Conservation (phyloP, 2,329 filamentous ascomycete genomes). For the Penicillium sp. region DNA sequence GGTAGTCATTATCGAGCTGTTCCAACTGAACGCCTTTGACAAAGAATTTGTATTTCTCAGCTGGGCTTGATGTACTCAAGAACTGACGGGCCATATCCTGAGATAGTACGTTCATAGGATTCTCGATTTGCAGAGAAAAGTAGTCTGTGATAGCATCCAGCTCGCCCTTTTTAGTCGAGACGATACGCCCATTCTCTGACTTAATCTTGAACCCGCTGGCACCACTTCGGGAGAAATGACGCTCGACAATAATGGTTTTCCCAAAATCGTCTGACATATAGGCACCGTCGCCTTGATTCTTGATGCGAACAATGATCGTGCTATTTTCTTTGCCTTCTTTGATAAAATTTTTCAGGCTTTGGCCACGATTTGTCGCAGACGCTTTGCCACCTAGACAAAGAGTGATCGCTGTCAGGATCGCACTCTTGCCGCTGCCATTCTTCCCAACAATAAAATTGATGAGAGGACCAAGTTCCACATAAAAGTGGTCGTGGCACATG, state of each 20-base stretch:
- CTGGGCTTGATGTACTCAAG: conserved; percentile 75
- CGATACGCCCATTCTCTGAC: conserved; percentile 62
- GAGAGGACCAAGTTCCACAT: conserved; percentile 81
- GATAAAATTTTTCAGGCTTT: conserved; percentile 84
- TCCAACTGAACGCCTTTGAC: conserved; percentile 91
- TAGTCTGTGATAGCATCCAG: conserved; percentile 92
- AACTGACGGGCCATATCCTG: conserved; percentile 95
- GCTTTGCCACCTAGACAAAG: conserved; percentile 95
- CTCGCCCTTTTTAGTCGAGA: conserved; percentile 81
- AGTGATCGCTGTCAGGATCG: conserved; percentile 86
- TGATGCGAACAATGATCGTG: conserved; percentile 77
- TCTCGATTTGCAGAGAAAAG: conserved; percentile 91
- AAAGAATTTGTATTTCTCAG: conserved; percentile 95
- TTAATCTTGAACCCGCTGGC: conserved; percentile 85
- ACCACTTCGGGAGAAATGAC: conserved; percentile 74
- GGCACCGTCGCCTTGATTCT: conserved; percentile 81
- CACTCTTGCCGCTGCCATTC: conserved; percentile 97
- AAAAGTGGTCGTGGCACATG: conserved; percentile 87
- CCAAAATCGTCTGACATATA: conserved; percentile 83
- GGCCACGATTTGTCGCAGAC: conserved; percentile 85
- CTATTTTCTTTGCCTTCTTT: conserved; percentile 76
- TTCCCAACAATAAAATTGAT: conserved; percentile 99
- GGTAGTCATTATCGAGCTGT: conserved; percentile 87
- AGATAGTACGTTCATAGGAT: conserved; percentile 91
- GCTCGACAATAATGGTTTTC: conserved; percentile 82